Base-by-base conservation (phyloP, 805 yeast genomes). In the Zygosaccharomyces rouxii region DNA sequence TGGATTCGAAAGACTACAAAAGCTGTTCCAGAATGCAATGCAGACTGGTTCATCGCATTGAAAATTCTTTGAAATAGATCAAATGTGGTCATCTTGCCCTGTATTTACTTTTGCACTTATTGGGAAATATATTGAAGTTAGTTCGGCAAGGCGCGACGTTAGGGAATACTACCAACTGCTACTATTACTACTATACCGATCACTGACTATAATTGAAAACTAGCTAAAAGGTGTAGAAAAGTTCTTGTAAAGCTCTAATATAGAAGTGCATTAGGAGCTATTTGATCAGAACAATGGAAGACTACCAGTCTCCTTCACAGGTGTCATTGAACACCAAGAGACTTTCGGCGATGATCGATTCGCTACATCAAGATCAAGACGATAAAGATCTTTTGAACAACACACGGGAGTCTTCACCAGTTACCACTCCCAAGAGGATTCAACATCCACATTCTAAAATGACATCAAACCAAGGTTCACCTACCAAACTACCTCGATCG, bases 331-430 rank as follows among this genome's bases (percentile, higher is more conserved):
- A 58, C 38, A 52, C 62, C 10, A 55, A 63, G 43, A 54, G 60
- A 38, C 57, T 63, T 5, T 59, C 67, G 3, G 63, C 59, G 16
- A 57, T 63, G 65, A 59, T 63, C 7, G 66, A 63, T 37, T 56
- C 62, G 3, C 39, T 59, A 3, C 52, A 59, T 29, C 49, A 52
- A 31, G 58, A 51, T n/a, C 42, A 46, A 5, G 46, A 42, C 29
- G 55, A 52, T 4, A 52, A 49, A 4, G 55, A 53, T 2, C 40
- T 50, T 26, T 39, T 53, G 21, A 49, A 39, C 7, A 26, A 35
- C 22, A 47, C 33, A 22, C 22, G 38, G 38, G 33, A 47, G 22
- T 22, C 42, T 31, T 21, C 26, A 4, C 41, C 42, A 22, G 26
- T 45, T 13, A 25, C 44, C 18, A 30, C 55, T 7, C 46, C 53